phyloP scores from a whole-genome alignment of 768 basidiomycete species.

The Agaricus sinodeliciosus region DNA sequence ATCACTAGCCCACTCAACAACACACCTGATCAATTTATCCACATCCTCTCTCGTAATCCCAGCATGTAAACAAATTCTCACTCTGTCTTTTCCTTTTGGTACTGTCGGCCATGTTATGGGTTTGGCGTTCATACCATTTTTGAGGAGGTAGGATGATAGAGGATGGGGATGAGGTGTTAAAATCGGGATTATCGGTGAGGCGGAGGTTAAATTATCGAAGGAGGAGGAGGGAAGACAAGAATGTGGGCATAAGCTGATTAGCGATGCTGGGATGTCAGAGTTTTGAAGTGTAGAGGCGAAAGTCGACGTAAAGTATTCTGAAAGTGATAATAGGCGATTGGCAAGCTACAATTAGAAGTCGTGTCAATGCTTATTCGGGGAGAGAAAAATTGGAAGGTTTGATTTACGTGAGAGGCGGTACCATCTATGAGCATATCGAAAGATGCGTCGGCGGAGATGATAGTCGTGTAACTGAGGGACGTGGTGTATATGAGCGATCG shows the following conservation, averaged over 20 bases:
- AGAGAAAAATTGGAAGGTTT: slow-evolving; percentile 14
- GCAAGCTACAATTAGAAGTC: slow-evolving; percentile 18
- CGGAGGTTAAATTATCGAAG: slow-evolving; percentile 16
- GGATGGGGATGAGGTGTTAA: slow-evolving; percentile 71
- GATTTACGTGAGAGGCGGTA: slow-evolving; percentile 50
- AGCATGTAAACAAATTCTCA: slow-evolving; percentile 85
- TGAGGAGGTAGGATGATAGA: slow-evolving; percentile 60
- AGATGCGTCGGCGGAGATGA: slow-evolving; percentile 69
- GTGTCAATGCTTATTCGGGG: neutral
- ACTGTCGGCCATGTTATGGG: slow-evolving; percentile 88
- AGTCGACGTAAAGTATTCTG: slow-evolving; percentile 31
- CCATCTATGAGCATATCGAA: slow-evolving; percentile 75
- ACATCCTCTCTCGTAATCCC: slow-evolving; percentile 64
- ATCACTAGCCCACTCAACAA: slow-evolving; percentile 42
- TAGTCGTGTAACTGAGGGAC: slow-evolving; percentile 66
- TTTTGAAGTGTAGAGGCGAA: slow-evolving; percentile 23
- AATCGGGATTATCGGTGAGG: slow-evolving; percentile 80
- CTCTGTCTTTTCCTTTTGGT: slow-evolving; percentile 76
- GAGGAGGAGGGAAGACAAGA: slow-evolving; percentile 12
- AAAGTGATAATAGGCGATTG: slow-evolving; percentile 36
- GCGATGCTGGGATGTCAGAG: slow-evolving; percentile 24
- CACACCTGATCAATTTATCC: slow-evolving; percentile 43
- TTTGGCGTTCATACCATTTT: slow-evolving; percentile 55
- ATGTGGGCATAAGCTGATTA: slow-evolving; percentile 29
- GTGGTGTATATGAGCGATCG: slow-evolving; percentile 91